Evolutionary conservation across 768 basidiomycete genomes (phyloP), one percentile per base, ranked within the genome.

Genomic region (Cytidiella melzeri): DNA sequence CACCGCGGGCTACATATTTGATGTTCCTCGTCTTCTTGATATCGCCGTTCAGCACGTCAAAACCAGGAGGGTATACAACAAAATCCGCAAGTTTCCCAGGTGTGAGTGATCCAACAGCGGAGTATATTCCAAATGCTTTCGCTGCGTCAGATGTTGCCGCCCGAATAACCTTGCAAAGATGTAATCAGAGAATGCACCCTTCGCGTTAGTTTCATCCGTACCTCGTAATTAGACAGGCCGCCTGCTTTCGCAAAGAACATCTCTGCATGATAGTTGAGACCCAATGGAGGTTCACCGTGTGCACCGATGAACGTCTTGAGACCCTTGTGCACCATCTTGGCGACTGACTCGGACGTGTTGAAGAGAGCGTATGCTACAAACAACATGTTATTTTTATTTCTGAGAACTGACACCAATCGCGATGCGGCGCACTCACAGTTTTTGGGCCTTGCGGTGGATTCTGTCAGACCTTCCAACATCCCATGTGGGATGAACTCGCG

Each of bases 181-280:
- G n/a, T n/a, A n/a, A n/a, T n/a, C n/a, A n/a, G n/a, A n/a, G n/a
- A n/a, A n/a, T n/a, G n/a, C n/a, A n/a, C n/a, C n/a, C n/a, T n/a
- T n/a, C n/a, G n/a, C n/a, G n/a, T n/a, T n/a, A n/a, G n/a, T n/a
- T n/a, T n/a, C n/a, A n/a, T n/a, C 39, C 59, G 5, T 26, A 83
- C 85, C 73, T 87, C 81, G 57, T 85, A 88, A 57, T 83, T 84
- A 23, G 67, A 79, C 55, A 87, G 63, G 2, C 86, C 86, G 19
- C 86, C 86, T 12, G 70, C 67, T 41, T 70, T 68, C 21, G 82
- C 70, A 61, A 84, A 85, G 45, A 68, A 72, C 79, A 87, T 83
- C 57, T 88, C 86, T 18, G 79, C 76, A 51, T 88, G 86, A 55
- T 87, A 89, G 67, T 84, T 84, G n/a, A 82, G 59, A 0, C 86